Percentiles rank a stretch among this genome's conserved stretches.
Conservation (phyloP, 2,329 filamentous ascomycete genomes). For the Ploettnerulaceae sp. region DNA sequence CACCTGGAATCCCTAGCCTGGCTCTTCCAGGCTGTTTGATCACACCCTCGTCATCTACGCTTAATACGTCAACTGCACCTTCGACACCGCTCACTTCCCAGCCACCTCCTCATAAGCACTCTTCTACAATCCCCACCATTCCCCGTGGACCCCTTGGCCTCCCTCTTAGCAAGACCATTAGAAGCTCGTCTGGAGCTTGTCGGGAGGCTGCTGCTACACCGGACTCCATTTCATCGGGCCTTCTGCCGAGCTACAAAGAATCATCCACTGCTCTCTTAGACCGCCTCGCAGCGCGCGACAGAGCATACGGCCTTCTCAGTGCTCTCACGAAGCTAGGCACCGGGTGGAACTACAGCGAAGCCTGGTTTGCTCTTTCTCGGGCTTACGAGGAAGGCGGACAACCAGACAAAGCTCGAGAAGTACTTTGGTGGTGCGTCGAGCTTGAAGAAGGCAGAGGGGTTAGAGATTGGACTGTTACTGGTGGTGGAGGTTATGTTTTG, state of each 20-base stretch:
- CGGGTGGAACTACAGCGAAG: conserved; percentile 89
- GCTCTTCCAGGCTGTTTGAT: conserved; percentile 26
- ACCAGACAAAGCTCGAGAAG: conserved; percentile 81
- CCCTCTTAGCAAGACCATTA: conserved; percentile 18
- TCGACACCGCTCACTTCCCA: conserved; percentile 18
- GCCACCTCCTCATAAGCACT: conserved; percentile 10
- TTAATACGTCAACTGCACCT: conserved; percentile 17
- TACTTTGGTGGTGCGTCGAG: conserved; percentile 96
- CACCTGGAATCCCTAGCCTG: conserved; percentile 40
- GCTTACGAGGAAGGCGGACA: conserved; percentile 86
- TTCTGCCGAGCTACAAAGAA: conserved; percentile 19
- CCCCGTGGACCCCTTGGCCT: conserved; percentile 32
- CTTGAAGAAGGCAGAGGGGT: conserved; percentile 81
- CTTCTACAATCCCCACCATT: conserved; percentile 15
- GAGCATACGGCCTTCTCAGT: conserved; percentile 79
- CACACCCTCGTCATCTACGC: conserved; percentile 27
- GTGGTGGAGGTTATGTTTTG: conserved; percentile 48
- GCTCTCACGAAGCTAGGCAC: conserved; percentile 77
- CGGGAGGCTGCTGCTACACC: conserved; percentile 21
- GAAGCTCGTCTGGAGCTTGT: conserved; percentile 29
- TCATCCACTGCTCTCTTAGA: conserved; percentile 42
- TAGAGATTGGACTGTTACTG: conserved; percentile 70
- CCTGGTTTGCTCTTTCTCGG: conserved; percentile 83
- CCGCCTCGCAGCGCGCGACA: conserved; percentile 81
- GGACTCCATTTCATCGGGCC: conserved; percentile 9